Base-by-base conservation (phyloP, 1,139 yeast species). In the Pichia sp. region DNA sequence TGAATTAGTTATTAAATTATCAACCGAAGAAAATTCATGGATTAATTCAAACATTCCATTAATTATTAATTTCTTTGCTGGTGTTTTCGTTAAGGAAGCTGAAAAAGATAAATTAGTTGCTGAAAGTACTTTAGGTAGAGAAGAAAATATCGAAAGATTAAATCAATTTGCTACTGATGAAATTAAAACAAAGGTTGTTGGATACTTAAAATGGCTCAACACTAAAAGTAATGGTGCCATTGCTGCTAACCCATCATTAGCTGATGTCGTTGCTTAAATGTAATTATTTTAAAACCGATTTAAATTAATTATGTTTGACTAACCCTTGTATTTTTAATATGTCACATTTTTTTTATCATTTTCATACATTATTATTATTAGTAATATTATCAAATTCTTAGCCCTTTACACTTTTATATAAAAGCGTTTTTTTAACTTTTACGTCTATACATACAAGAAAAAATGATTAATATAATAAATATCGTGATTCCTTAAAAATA, bases 81-180 rank as follows among this genome's bases (percentile, higher is more conserved):
- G 76, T 59, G 87, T 87, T 39, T 88, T 90, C 69, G 70, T 77
- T 53, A 84, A 84, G 67, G 95, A 87, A 63, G 75, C 78, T 57
- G 93, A 85, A 67, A 79, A 84, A 69, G 74, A 80, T 56, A 84
- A 82, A 68, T 74, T 86, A 65, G 82, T 82, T 56, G 77, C 75
- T 62, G 89, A 84, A 65, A 78, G 87, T 54, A 85, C 95, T 43
- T 73, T 86, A 63, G 95, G 95, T 57, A 83, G 93, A 76, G 93
- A 85, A 70, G 90, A 84, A 69, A 81, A 83, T 70, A 75, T 84
- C 66, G 93, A 84, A 61, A 77, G 85, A 68, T 73, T 82, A 70
- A 86, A 83, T 71, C 96, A 88, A 70, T 88, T 89, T 71, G 85
- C 83, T 60, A 74, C 73, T 57, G 86, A 77, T 25, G 91, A 81